phyloP scores from a whole-genome alignment of 805 yeast genomes.

The Candida maris region DNA sequence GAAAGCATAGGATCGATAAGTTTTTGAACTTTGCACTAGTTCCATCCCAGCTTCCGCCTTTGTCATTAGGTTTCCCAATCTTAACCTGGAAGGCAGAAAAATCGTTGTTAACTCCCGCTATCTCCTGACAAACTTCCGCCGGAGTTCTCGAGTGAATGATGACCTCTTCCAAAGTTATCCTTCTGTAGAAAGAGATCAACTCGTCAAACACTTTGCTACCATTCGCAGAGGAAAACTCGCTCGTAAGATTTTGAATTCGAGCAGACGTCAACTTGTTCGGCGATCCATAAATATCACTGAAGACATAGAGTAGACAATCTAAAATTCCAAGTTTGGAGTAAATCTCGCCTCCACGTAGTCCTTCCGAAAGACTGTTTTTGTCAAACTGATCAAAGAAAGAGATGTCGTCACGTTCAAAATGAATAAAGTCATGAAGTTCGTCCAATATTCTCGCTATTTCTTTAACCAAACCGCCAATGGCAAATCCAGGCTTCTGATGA shows the following conservation, averaged over 20 bases:
- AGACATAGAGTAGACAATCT: conserved; percentile 45
- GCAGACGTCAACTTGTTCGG: conserved; percentile 48
- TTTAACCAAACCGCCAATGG: conserved; percentile 24
- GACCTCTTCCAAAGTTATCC: conserved; percentile 57
- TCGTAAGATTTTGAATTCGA: conserved; percentile 39
- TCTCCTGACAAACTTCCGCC: conserved; percentile 39
- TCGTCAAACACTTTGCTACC: conserved; percentile 41
- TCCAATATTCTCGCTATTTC: conserved; percentile 14
- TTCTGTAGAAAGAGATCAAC: conserved; percentile 45
- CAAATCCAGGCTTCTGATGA: conserved; percentile 51
- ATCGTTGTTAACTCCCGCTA: conserved; percentile 30
- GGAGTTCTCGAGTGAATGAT: conserved; percentile 48
- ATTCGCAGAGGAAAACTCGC: conserved; percentile 36
- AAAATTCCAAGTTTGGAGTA: conserved; percentile 36
- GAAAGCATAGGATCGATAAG: conserved; percentile 50
- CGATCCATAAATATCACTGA: conserved; percentile 55
- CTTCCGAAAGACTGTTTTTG: conserved; percentile 19
- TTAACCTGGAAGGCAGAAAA: conserved; percentile 42
- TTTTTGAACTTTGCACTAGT: conserved; percentile 62
- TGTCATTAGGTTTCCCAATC: conserved; percentile 39
- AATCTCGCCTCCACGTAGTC: conserved; percentile 29
- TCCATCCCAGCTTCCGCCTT: conserved; percentile 35
- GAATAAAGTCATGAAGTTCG: conserved; percentile 24
- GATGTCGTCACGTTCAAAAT: conserved; percentile 24
- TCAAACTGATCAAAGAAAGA: conserved; percentile 39